Percentiles rank a stretch among this genome's conserved stretches.
phyloP scores from a whole-genome alignment of 768 basidiomycete species.

The Piloderma croceum region DNA sequence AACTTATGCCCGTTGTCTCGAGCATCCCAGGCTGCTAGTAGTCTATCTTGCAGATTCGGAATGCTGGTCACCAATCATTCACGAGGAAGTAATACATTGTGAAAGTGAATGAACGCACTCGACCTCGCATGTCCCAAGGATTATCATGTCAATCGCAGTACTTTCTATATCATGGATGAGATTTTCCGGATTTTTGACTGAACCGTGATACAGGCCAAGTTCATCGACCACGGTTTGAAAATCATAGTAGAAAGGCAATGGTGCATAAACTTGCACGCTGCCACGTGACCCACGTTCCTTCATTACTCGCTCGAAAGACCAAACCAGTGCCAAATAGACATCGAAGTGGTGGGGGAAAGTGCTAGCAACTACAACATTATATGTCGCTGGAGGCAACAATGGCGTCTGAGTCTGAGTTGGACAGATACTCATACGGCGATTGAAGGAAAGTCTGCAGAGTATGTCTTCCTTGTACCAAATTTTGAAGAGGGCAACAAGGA shows the following conservation, averaged over 20 bases:
- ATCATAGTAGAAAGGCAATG: conserved; percentile 24
- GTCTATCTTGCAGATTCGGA: conserved; percentile 20
- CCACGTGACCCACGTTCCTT: conserved; percentile 18
- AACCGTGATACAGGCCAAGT: conserved; percentile 27
- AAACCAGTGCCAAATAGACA: conserved; percentile 32
- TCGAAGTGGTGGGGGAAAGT: conserved; percentile 32
- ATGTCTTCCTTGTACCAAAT: no score
- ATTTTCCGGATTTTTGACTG: conserved; percentile 18
- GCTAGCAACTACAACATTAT: conserved; percentile 31
- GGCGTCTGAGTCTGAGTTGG: no score
- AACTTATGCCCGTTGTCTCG: conserved; percentile 33
- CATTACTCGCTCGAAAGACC: conserved; percentile 29
- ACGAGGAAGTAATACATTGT: not conserved
- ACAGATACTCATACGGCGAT: no score
- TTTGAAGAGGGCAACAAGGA: no score
- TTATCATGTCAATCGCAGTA: conserved; percentile 30
- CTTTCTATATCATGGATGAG: conserved; percentile 24
- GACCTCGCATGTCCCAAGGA: conserved; percentile 42
- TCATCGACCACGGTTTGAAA: conserved; percentile 30
- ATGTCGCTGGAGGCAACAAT: no score
- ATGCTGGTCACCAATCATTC: conserved; percentile 7
- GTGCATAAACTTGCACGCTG: conserved; percentile 27
- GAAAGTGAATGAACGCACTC: conserved; percentile 25
- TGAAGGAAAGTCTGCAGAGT: no score
- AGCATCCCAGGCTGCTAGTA: conserved; percentile 33